These are phyloP conservation scores for Penicillium taxi DNA, from an alignment of 495 filamentous ascomycete species.

Conservation along the genomic window DNA sequence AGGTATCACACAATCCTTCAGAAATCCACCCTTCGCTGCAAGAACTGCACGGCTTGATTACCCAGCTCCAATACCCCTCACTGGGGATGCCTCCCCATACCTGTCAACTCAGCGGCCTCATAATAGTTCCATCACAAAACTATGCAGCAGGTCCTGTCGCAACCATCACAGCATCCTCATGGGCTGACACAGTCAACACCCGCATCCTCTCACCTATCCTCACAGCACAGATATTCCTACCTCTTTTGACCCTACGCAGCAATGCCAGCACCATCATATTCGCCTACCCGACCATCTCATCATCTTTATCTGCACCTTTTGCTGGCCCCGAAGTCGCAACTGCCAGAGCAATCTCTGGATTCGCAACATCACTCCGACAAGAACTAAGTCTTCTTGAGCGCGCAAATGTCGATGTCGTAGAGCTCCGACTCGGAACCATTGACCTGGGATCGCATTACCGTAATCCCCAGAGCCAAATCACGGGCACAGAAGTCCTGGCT, in stretches of 20 bases:
- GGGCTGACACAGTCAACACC: slow-evolving; percentile 84
- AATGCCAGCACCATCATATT: slow-evolving; percentile 58
- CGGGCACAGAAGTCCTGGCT: slow-evolving; percentile 53
- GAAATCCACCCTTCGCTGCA: slow-evolving; percentile 46
- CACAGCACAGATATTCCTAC: slow-evolving; percentile 78
- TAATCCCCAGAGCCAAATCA: slow-evolving; percentile 32
- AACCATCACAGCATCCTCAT: slow-evolving; percentile 69
- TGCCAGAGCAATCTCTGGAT: slow-evolving; percentile 70
- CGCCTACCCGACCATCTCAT: slow-evolving; percentile 76
- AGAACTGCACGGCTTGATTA: slow-evolving; percentile 49
- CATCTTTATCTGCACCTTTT: slow-evolving; percentile 73
- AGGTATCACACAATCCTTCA: slow-evolving; percentile 46
- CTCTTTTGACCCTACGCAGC: slow-evolving; percentile 53
- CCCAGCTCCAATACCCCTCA: slow-evolving; percentile 61
- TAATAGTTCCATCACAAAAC: slow-evolving; percentile 58
- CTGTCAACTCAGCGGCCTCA: slow-evolving; percentile 65
- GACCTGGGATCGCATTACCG: slow-evolving; percentile 49
- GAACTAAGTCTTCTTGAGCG: slow-evolving; percentile 54
- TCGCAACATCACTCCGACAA: slow-evolving; percentile 62
- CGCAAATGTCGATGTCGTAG: slow-evolving; percentile 61
- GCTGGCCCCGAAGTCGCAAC: slow-evolving; percentile 75
- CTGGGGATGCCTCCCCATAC: slow-evolving; percentile 64
- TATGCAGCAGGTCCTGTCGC: slow-evolving; percentile 69
- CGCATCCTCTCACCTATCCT: slow-evolving; percentile 89
- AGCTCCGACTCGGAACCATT: slow-evolving; percentile 81